Percentiles rank a stretch among this genome's conserved stretches.
These are phyloP conservation scores for Cicer bijugum DNA, from an alignment of 306 rosid species.

Conservation along the genomic window DNA sequence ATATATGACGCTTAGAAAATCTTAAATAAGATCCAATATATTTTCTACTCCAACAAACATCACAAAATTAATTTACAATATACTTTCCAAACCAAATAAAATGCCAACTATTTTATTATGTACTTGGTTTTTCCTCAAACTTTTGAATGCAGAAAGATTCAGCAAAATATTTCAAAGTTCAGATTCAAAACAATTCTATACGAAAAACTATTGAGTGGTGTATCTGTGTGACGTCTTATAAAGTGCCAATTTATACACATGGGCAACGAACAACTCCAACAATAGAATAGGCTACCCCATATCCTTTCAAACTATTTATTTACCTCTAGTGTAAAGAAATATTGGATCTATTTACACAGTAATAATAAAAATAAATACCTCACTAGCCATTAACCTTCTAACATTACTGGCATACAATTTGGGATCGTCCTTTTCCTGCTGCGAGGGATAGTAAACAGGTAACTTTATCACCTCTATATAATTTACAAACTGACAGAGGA, in stretches of 20 bases:
- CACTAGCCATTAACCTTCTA: conserved; percentile 88
- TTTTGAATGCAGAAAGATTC: conserved; percentile 18
- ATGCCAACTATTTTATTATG: not conserved
- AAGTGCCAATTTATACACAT: not conserved
- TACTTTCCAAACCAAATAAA: not conserved
- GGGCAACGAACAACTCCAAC: not conserved
- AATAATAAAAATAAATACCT: conserved; percentile 60
- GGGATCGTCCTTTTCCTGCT: conserved; percentile 89
- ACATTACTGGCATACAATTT: conserved; percentile 75
- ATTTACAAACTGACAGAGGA: conserved; percentile 93
- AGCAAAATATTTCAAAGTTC: conserved; percentile 8
- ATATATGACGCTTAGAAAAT: too few species aligned
- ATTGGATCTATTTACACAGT: not conserved
- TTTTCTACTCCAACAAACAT: not conserved
- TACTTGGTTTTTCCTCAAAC: not conserved
- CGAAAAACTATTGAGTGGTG: conserved; percentile 16
- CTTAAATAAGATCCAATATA: not conserved
- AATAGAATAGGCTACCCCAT: not conserved
- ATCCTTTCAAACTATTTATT: conserved; percentile 10
- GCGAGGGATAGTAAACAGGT: conserved; percentile 78
- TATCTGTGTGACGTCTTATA: conserved; percentile 2
- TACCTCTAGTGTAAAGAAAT: conserved; percentile 13
- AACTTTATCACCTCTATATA: conserved; percentile 73
- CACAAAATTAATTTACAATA: not conserved
- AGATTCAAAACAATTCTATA: conserved; percentile 5